Percentiles rank a stretch among this genome's conserved stretches.
Evolutionary conservation across 345 rosid genomes (phyloP).

Genomic region (Syzygium aromaticum): DNA sequence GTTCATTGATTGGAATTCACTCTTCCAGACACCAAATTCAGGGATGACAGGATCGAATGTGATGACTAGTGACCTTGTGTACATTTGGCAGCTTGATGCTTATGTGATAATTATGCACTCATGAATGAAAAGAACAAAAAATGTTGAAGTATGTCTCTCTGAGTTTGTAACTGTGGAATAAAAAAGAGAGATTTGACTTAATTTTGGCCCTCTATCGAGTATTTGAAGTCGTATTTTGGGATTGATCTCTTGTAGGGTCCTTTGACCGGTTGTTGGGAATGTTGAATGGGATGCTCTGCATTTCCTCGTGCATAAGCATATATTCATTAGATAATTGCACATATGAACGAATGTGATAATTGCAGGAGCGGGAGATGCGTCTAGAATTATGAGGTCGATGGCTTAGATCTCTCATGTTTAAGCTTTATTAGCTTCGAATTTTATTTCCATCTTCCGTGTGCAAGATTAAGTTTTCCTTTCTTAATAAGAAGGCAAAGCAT

Average conservation of each 20-base stretch:
- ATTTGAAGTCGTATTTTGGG: background rate
- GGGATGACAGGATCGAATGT: constrained; percentile 1
- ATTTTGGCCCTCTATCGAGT: background rate
- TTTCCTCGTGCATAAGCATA: background rate
- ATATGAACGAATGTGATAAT: background rate
- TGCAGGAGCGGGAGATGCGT: background rate
- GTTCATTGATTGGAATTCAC: constrained; percentile 21
- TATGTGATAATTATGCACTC: background rate
- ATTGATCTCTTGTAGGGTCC: background rate
- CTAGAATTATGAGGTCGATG: background rate
- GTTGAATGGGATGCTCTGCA: background rate
- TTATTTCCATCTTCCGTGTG: background rate
- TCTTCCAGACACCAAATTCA: constrained; percentile 9
- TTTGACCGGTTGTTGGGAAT: background rate
- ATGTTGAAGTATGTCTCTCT: background rate
- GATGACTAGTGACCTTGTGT: background rate
- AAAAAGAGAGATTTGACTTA: background rate
- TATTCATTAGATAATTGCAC: background rate
- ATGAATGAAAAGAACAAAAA: background rate
- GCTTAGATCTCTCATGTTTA: background rate
- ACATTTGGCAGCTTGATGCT: background rate
- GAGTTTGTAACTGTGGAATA: background rate
- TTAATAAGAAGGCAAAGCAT: background rate
- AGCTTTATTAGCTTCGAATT: background rate
- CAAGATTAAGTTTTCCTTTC: background rate